These are phyloP conservation scores for Pseudogymnoascus sp. DNA, from an alignment of 2,329 filamentous ascomycete genomes.

Conservation along the genomic window DNA sequence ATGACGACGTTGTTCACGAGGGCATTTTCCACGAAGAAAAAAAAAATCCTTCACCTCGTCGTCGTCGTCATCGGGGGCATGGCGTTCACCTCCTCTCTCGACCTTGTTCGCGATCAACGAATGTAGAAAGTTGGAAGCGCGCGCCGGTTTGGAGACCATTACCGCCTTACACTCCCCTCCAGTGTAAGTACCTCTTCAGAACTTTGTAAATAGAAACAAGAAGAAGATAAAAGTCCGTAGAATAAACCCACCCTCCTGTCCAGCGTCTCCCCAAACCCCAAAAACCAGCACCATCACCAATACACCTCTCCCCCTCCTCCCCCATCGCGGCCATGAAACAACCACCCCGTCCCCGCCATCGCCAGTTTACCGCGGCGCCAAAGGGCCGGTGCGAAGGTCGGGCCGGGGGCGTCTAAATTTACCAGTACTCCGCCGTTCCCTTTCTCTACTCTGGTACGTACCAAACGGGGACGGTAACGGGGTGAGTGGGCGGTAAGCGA, in stretches of 20 bases:
- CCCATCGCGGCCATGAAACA: not conserved
- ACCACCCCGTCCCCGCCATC: not conserved
- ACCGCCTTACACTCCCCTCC: not conserved
- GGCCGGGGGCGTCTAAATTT: slow-evolving; percentile 3
- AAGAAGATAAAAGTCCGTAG: not conserved
- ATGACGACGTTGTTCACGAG: not conserved
- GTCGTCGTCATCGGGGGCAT: not conserved
- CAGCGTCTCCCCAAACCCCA: not conserved
- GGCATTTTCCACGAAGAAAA: not conserved
- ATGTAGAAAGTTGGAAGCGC: not conserved
- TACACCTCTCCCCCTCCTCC: not conserved
- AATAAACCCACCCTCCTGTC: not conserved
- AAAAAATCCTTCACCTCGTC: not conserved
- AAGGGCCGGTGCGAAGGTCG: not conserved
- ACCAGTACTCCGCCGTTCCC: not conserved
- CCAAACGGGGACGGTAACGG: not conserved
- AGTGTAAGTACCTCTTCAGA: not conserved
- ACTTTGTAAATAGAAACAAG: not conserved
- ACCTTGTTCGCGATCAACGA: not conserved
- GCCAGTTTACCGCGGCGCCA: not conserved
- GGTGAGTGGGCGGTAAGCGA: not conserved
- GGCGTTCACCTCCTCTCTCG: not conserved
- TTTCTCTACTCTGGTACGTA: not conserved
- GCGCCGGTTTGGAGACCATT: not conserved
- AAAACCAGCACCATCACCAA: not conserved